Evolutionary conservation across 495 filamentous ascomycete genomes (phyloP), one percentile per base, ranked within the genome.

Genomic region (Monascus purpureus): DNA sequence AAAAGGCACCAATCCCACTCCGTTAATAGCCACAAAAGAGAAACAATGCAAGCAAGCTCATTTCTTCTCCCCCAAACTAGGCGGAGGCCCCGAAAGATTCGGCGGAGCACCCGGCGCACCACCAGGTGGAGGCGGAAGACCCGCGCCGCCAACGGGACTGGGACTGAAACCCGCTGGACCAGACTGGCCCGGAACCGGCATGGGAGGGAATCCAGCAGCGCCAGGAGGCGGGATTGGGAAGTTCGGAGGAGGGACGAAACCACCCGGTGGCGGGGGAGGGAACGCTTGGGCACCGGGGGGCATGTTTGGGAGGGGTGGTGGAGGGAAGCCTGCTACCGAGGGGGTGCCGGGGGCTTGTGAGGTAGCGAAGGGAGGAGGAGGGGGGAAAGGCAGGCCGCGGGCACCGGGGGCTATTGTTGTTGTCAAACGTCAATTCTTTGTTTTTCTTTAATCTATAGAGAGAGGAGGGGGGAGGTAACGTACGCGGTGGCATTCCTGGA

Each of bases 231-330:
- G 62, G 28, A 50, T 43, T 28, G 52, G 64, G 49, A 72, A 72
- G 42, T 65, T 67, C 2, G 72, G 61, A 8, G 68, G 70, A 9
- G 20, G 20, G 20, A 22, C 20, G 36, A 76, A 65, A 14, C 61
- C 67, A 11, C 64, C 70, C 2, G 72, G 75, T 3, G 73, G 74
- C n/a, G 72, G 72, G 44, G 80, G 77, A 3, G 75, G 70, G 53
- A 77, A 55, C 3, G 64, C 67, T 13, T 18, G 66, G 66, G 34
- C 52, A 12, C 56, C 53, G 1, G 49, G 47, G 28, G 59, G 53
- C 53, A 63, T 50, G 46, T 57, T 55, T 23, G 59, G 52, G 28
- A 57, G 37, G 4, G 52, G 47, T 7, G 45, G 43, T 13, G 46
- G 42, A 16, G 59, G 57, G 18, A 57, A 40, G 13, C 49, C 49